Evolutionary conservation across 352 stramenopile species (phyloP), one percentile per base, ranked within the genome.

Genomic region (Globisporangium sylvaticum): DNA sequence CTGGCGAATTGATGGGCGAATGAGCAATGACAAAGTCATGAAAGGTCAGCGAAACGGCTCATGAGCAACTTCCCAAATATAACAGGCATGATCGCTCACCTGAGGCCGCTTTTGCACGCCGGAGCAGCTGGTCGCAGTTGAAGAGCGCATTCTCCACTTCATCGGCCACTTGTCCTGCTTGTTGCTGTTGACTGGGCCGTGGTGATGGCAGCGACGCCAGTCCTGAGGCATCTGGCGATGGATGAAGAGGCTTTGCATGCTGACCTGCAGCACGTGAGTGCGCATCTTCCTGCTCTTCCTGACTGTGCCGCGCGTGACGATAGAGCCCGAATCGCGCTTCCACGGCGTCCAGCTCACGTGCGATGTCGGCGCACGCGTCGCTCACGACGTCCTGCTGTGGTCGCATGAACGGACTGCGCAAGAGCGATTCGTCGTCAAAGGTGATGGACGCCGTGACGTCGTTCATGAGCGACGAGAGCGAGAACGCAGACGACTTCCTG

Each of bases 101-200:
- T 52, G 54, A 50, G 14, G 29, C 44, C 22, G 18, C 42, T 50
- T 37, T 62, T n/a, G 67, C 74, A n/a, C 66, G 68, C 5, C 48
- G 39, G 55, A 91, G 59, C 12, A 91, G 76, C 24, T 75, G 72
- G 22, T 89, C 78, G 48, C 80, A 91, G 32, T 81, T 83, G 12
- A 67, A 55, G 4, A 91, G 62, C 44, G 81, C 80, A 52, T 64
- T 77, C 52, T 87, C 83, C 15, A 91, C 74, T 67, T 89, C 79
- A 15, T 88, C 75, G 0, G 72, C 77, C 0, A 89, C 76, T 44
- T 84, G 66, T 7, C 72, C 79, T 1, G 76, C 76, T 32, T 79
- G 61, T 62, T 78, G 71, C 20, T 77, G 66, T 18, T 52, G 70
- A 24, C 66, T 44, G n/a, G 69, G 55, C 65, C 31, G 56, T 39